These are phyloP conservation scores for Lachnellula occidentalis DNA, from an alignment of 2,329 filamentous ascomycete genomes.

Conservation along the genomic window DNA sequence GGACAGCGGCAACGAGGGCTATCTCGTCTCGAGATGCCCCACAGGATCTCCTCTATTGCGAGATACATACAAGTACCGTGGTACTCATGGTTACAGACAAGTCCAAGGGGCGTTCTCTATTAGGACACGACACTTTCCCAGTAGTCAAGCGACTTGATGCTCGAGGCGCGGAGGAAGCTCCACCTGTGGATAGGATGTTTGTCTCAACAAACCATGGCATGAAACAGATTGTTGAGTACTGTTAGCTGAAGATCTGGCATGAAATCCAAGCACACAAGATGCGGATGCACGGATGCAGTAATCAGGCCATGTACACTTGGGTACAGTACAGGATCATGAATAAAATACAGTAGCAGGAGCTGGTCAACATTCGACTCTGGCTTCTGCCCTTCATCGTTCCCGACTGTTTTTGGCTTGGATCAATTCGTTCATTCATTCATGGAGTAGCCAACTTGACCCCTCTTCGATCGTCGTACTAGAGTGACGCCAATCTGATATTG, in stretches of 20 bases:
- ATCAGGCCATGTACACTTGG: slow-evolving; percentile 7
- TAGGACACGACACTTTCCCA: slow-evolving; percentile 2
- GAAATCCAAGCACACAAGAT: too few species aligned
- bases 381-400: slow-evolving; percentile 12
- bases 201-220: background rate
- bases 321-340: slow-evolving; percentile 5
- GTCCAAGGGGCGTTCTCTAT: slow-evolving; percentile 11
- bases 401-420: slow-evolving; percentile 11
- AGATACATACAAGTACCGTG: too few species aligned
- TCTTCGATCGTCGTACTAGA: slow-evolving; percentile 2
- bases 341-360: slow-evolving; percentile 4
- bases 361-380: slow-evolving; percentile 5
- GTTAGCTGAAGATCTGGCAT: too few species aligned
- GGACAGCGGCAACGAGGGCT: background rate
- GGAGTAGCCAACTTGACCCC: slow-evolving; percentile 5
- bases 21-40: background rate
- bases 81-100: background rate
- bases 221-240: too few species aligned
- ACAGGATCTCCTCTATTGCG: too few species aligned
- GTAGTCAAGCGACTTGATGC: too few species aligned
- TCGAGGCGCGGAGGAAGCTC: too few species aligned
- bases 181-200: too few species aligned
- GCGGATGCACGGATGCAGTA: too few species aligned
- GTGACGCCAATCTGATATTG: background rate
- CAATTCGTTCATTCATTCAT: too few species aligned